Conservation (phyloP, 306 rosid genomes). For the Abrus pulchellus region DNA sequence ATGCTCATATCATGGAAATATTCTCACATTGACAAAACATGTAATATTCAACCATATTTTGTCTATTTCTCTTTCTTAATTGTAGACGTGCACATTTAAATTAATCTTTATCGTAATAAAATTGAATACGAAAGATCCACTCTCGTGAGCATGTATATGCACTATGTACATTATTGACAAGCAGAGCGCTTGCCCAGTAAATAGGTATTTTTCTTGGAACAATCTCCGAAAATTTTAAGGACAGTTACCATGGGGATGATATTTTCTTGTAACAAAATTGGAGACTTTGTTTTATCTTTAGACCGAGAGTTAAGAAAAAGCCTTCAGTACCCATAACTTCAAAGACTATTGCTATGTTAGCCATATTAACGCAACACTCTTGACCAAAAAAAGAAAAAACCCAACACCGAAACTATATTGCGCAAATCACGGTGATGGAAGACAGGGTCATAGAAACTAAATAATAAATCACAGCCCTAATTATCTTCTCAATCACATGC, state of each 20-base stretch:
- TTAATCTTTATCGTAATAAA: background rate
- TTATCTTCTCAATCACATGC: constrained; percentile 32
- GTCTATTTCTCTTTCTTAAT: no score
- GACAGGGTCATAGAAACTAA: background rate
- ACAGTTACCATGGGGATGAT: background rate
- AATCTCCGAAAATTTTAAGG: background rate
- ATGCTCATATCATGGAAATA: background rate
- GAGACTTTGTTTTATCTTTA: background rate
- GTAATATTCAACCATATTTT: background rate
- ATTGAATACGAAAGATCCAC: background rate
- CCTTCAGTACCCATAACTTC: background rate
- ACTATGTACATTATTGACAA: background rate
- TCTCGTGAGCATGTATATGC: background rate
- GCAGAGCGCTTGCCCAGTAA: background rate
- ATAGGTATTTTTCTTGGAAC: background rate
- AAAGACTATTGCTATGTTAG: background rate
- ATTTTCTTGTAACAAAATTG: background rate
- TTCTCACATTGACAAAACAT: background rate
- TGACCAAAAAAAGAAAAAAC: no score
- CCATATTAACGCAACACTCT: background rate
- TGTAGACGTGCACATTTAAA: background rate
- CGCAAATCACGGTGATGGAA: background rate
- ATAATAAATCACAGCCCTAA: background rate
- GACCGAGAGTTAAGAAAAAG: no score
- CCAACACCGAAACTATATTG: background rate